These are phyloP conservation scores for Monilinia aucupariae DNA, from an alignment of 2,329 filamentous ascomycete species.

Conservation along the genomic window DNA sequence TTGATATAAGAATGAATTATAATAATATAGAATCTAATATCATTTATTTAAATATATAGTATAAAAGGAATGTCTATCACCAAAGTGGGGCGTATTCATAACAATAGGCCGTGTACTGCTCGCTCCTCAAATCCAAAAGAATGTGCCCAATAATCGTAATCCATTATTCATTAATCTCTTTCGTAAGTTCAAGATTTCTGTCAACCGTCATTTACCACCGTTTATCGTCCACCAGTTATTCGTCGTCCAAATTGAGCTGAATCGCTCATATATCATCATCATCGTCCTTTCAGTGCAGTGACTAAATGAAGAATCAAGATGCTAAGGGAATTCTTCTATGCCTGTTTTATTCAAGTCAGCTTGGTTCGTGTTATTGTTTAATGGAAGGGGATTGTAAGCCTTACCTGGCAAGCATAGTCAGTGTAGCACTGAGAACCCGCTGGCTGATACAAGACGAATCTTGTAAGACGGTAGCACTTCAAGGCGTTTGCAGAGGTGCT, in stretches of 20 bases:
- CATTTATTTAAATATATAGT: too few species aligned
- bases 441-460: constrained; percentile 16
- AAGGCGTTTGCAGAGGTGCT: constrained; percentile 5
- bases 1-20: too few species aligned
- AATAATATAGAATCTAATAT: too few species aligned
- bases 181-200: background rate
- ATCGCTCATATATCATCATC: background rate
- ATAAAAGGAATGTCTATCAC: too few species aligned
- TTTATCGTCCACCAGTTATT: background rate
- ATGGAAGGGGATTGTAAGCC: background rate
- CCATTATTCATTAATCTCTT: background rate
- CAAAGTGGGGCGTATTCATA: too few species aligned
- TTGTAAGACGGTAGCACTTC: background rate
- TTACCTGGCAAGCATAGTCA: constrained; percentile 15
- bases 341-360: constrained; percentile 8
- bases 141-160: background rate
- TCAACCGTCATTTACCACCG: background rate
- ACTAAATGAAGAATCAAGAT: background rate
- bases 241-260: background rate
- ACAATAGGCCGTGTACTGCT: too few species aligned
- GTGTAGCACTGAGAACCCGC: constrained; percentile 8
- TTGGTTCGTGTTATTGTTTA: background rate
- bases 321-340: background rate
- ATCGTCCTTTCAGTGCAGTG: background rate
- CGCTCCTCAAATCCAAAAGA: background rate